These are phyloP conservation scores for Aspergillus sp. DNA, from an alignment of 2,329 filamentous ascomycete species.

Conservation along the genomic window DNA sequence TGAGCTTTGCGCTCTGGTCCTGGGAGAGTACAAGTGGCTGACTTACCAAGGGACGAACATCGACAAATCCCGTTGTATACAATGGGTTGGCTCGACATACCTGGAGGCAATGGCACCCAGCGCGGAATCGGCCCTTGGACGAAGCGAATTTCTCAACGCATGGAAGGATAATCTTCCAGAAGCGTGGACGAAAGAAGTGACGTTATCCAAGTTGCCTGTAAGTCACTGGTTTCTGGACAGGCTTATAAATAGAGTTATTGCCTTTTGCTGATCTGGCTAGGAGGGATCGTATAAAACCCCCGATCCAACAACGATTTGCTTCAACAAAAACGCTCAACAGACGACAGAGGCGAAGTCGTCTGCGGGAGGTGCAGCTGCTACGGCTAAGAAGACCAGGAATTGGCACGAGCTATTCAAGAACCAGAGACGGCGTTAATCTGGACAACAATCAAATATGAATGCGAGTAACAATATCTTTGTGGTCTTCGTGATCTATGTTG, in stretches of 20 bases:
- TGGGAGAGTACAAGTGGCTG: background rate
- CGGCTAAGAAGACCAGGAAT: slow-evolving; percentile 31
- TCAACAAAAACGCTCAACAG: slow-evolving; percentile 23
- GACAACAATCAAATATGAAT: background rate
- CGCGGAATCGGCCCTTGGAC: slow-evolving; percentile 20
- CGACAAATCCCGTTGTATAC: slow-evolving; percentile 25
- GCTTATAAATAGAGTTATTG: too few relatives aligned
- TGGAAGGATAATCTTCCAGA: slow-evolving; percentile 41
- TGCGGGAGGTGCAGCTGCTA: slow-evolving; percentile 14
- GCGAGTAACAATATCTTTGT: too few relatives aligned
- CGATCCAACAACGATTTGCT: slow-evolving; percentile 31
- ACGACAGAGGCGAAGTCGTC: slow-evolving; percentile 19
- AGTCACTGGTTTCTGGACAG: slow-evolving; percentile 1
- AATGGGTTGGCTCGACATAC: slow-evolving; percentile 34
- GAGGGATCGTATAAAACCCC: slow-evolving; percentile 25
- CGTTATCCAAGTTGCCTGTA: slow-evolving; percentile 27
- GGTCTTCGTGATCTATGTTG: too few relatives aligned
- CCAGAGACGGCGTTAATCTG: slow-evolving; percentile 22
- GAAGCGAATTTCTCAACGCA: slow-evolving; percentile 27
- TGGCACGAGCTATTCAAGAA: slow-evolving; percentile 39
- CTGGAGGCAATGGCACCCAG: slow-evolving; percentile 32
- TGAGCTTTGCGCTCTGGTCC: background rate
- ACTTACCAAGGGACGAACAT: slow-evolving; percentile 27
- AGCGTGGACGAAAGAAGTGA: slow-evolving; percentile 31
- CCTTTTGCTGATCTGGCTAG: slow-evolving; percentile 8